Conservation (phyloP, 2,329 filamentous ascomycete species). For the Seiridium cupressi region DNA sequence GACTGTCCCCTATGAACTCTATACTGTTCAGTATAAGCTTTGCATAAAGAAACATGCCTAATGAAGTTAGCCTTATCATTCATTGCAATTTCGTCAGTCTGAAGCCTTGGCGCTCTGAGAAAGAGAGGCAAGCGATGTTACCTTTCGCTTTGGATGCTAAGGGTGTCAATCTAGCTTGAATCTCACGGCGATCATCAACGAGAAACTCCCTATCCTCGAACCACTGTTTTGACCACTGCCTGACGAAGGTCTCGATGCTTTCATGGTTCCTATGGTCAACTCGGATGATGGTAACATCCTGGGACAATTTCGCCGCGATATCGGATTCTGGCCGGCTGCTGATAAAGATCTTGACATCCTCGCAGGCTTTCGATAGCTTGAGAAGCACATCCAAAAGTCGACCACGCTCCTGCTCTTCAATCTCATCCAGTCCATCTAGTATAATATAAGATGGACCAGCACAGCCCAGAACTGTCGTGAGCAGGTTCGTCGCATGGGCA, state of each 20-base stretch:
- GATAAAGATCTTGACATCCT: slow-evolving; percentile 17
- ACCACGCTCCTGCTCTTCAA: slow-evolving; percentile 15
- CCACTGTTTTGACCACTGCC: slow-evolving; percentile 12
- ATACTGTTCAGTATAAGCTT: slow-evolving; percentile 22
- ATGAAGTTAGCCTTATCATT: neutral
- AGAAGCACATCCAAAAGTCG: slow-evolving; percentile 13
- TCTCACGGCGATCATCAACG: neutral
- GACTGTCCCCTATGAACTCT: slow-evolving; percentile 12
- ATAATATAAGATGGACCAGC: slow-evolving; percentile 19
- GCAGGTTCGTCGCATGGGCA: slow-evolving; percentile 19
- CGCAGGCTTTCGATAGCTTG: slow-evolving; percentile 9
- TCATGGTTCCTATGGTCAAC: slow-evolving; percentile 18
- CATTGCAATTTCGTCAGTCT: neutral
- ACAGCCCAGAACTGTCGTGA: slow-evolving; percentile 18
- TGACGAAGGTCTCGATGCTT: slow-evolving; percentile 20
- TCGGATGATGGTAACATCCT: slow-evolving; percentile 11
- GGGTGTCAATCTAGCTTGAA: neutral
- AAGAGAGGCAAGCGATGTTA: neutral
- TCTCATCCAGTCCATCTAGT: slow-evolving; percentile 29
- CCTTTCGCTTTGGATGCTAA: neutral
- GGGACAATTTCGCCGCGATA: slow-evolving; percentile 14
- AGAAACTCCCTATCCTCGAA: slow-evolving; percentile 13
- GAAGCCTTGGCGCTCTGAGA: too few species aligned
- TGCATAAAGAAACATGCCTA: slow-evolving; percentile 33
- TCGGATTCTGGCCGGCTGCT: slow-evolving; percentile 24